phyloP scores from a whole-genome alignment of 1,284 basidiomycete species.

The Schizophyllum commune region DNA sequence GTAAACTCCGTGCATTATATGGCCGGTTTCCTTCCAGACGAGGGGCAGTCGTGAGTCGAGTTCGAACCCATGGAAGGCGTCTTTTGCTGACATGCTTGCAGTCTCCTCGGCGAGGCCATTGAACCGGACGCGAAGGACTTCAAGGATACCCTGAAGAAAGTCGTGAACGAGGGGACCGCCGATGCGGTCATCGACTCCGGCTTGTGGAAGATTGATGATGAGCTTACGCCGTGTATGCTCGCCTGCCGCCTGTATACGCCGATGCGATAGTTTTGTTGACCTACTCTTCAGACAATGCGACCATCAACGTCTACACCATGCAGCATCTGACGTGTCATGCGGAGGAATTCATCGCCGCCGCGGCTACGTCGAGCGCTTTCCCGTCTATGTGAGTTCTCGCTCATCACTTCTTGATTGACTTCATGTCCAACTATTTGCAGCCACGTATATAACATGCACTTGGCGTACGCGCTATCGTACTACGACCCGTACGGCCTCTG shows the following conservation, averaged over 20 bases:
- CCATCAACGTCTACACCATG: constrained; percentile 7
- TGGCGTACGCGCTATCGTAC: constrained; percentile 10
- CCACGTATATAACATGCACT: constrained; percentile 12
- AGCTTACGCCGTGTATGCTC: constrained; percentile 11
- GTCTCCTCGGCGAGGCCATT: constrained; percentile 9
- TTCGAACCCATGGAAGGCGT: background rate
- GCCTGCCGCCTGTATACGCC: background rate
- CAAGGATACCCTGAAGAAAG: constrained; percentile 1
- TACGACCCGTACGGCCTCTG: constrained; percentile 10
- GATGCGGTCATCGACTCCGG: constrained; percentile 11
- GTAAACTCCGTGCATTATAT: constrained; percentile 14
- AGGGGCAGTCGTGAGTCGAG: constrained; percentile 14
- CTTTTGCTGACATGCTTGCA: background rate
- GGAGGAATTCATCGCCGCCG: constrained; percentile 9
- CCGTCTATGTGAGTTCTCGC: constrained; percentile 7
- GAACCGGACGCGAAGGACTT: constrained; percentile 14
- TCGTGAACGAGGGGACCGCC: constrained; percentile 4
- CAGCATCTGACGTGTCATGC: constrained; percentile 9
- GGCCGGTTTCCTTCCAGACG: constrained; percentile 16
- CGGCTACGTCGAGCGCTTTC: constrained; percentile 8
- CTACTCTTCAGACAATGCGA: constrained; percentile 8
- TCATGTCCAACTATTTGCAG: background rate
- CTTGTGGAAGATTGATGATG: constrained; percentile 10
- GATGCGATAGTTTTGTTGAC: background rate
- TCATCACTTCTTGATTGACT: background rate